Evolutionary conservation across 352 stramenopile species (phyloP).

Genomic region (Phytophthora megakarya): DNA sequence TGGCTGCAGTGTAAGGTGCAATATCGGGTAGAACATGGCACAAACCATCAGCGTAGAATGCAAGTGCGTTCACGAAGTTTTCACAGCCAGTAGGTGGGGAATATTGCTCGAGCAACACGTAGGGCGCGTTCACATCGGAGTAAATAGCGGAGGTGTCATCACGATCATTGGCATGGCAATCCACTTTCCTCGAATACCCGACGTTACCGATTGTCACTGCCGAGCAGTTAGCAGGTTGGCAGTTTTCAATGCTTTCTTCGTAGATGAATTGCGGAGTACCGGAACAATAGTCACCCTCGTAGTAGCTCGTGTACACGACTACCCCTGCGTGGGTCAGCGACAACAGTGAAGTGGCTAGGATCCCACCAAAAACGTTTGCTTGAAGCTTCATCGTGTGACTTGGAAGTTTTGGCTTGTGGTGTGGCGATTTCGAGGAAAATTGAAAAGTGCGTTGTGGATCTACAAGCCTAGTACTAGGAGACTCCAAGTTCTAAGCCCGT

Average conservation of each 20-base stretch:
- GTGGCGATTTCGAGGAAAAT: background rate
- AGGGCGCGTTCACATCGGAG: slow-evolving; percentile 14
- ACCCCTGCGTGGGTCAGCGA: background rate
- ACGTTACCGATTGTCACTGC: background rate
- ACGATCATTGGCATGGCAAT: slow-evolving; percentile 21
- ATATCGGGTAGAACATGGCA: slow-evolving; percentile 20
- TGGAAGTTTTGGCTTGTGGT: background rate
- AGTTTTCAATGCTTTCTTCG: slow-evolving; percentile 18
- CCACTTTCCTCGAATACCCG: slow-evolving; percentile 18
- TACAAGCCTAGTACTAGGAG: background rate
- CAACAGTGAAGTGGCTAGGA: background rate
- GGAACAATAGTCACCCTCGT: slow-evolving; percentile 9
- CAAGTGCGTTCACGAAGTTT: slow-evolving; percentile 12
- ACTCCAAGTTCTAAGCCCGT: too few species aligned
- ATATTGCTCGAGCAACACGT: slow-evolving; percentile 29
- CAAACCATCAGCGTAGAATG: slow-evolving; percentile 29
- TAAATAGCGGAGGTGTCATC: slow-evolving; percentile 11
- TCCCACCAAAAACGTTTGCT: background rate
- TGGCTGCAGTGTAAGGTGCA: slow-evolving; percentile 6
- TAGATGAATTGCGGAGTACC: slow-evolving; percentile 27
- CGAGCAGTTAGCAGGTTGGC: slow-evolving; percentile 9
- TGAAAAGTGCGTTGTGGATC: background rate
- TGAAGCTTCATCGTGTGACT: background rate
- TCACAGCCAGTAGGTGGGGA: slow-evolving; percentile 19
- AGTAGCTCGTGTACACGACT: slow-evolving; percentile 29